Evolutionary conservation across 352 stramenopile genomes (phyloP).

Genomic region (Globisporangium heterothallicum): DNA sequence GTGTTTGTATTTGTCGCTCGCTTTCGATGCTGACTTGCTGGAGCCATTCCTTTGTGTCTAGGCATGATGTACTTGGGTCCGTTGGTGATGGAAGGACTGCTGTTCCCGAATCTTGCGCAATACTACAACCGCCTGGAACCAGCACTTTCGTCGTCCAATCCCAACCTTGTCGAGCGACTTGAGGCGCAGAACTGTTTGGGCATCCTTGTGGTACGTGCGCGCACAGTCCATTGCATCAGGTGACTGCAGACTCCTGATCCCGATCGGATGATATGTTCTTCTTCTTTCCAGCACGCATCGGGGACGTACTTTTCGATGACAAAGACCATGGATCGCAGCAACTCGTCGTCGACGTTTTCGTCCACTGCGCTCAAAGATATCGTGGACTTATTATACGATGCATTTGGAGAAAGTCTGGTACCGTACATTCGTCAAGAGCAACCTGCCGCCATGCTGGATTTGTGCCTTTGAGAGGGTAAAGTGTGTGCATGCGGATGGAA

Average conservation of each 20-base stretch:
- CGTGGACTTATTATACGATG: constrained; percentile 59
- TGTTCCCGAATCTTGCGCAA: constrained; percentile 83
- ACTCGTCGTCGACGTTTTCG: constrained; percentile 22
- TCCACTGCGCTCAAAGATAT: constrained; percentile 41
- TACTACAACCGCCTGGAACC: constrained; percentile 87
- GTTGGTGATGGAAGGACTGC: constrained; percentile 89
- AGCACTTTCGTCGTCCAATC: constrained; percentile 66
- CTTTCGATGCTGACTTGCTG: neutral
- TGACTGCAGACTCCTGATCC: too few species aligned
- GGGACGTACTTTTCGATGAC: constrained; percentile 77
- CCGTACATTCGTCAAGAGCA: constrained; percentile 66
- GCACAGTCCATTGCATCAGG: too few species aligned
- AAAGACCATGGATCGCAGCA: constrained; percentile 25
- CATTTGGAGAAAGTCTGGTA: constrained; percentile 73
- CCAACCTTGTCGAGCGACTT: constrained; percentile 73
- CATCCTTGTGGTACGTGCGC: constrained; percentile 81
- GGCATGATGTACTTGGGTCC: constrained; percentile 88
- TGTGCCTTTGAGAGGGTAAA: constrained; percentile 28
- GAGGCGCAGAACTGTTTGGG: constrained; percentile 83
- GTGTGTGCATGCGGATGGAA: neutral
- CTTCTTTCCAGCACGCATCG: constrained; percentile 61
- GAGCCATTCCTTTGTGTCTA: constrained; percentile 7
- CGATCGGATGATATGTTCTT: constrained; percentile 4
- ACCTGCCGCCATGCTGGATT: constrained; percentile 32
- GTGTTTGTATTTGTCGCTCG: neutral